A percentile compares a stretch with the other conserved stretches of the same genome.
phyloP scores from a whole-genome alignment of 768 basidiomycete genomes.

The Jaapia argillacea region DNA sequence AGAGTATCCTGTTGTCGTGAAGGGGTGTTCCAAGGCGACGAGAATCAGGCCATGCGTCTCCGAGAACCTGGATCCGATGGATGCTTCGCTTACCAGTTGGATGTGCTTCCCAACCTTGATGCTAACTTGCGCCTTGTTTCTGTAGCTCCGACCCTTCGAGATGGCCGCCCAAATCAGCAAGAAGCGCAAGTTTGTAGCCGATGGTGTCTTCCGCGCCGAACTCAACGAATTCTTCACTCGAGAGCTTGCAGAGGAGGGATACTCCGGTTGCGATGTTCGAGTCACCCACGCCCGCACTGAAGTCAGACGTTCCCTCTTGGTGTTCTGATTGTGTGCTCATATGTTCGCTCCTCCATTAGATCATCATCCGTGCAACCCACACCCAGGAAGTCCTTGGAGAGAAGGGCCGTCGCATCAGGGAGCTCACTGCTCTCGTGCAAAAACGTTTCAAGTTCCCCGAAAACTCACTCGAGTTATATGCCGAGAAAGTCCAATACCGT shows the following conservation, averaged over 20 bases:
- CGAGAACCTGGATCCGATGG: constrained; percentile 10
- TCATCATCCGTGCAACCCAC: constrained; percentile 99
- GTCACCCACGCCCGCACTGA: constrained; percentile 99
- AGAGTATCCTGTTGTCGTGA: too few species aligned
- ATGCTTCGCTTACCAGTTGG: constrained; percentile 7
- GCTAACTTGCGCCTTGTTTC: constrained; percentile 5
- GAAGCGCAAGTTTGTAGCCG: constrained; percentile 97
- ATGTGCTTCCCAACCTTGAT: constrained; percentile 5
- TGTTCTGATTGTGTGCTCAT: neutral
- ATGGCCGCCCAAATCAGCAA: constrained; percentile 92
- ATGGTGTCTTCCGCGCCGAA: constrained; percentile 99
- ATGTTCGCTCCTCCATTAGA: constrained; percentile 32
- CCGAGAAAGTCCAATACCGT: constrained; percentile 98
- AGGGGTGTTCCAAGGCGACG: too few species aligned
- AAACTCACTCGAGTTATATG: constrained; percentile 96
- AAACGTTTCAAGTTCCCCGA: constrained; percentile 99
- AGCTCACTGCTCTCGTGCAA: constrained; percentile 95
- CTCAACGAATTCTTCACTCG: constrained; percentile 98
- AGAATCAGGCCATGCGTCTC: too few species aligned
- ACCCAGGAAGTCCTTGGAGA: constrained; percentile 98
- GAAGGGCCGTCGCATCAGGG: constrained; percentile 98
- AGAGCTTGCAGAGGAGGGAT: constrained; percentile 98
- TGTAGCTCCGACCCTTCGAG: constrained; percentile 20
- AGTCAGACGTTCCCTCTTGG: constrained; percentile 27
- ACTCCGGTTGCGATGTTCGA: constrained; percentile 99